Evolutionary conservation across 2,329 filamentous ascomycete species (phyloP).

Genomic region (Xylaria multiplex): DNA sequence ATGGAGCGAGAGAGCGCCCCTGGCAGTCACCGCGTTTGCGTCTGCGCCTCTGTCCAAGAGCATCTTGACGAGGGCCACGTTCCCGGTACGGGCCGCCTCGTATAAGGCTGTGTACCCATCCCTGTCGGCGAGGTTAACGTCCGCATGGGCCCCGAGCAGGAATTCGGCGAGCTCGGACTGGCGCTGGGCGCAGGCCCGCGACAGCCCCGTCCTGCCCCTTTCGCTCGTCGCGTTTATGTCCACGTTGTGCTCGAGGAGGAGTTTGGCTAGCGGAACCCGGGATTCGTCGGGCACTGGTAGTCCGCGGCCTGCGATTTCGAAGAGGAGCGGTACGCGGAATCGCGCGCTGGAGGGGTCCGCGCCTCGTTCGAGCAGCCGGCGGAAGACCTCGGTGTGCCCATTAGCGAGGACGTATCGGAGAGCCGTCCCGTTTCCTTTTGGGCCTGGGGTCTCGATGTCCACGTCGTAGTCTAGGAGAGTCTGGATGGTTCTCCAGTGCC

Average conservation of each 20-base stretch:
- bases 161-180: constrained; percentile 3
- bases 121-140: constrained; percentile 16
- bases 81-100: not conserved
- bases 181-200: not conserved
- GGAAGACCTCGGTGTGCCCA: constrained; percentile 5
- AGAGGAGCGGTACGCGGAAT: not conserved
- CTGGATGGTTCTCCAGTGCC: constrained; percentile 3
- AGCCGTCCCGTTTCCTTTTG: not conserved
- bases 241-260: constrained; percentile 15
- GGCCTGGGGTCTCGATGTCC: constrained; percentile 7
- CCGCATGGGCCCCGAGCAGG: constrained; percentile 11
- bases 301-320: not conserved
- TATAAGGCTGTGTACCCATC: not conserved
- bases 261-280: constrained; percentile 2
- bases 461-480: constrained; percentile 11
- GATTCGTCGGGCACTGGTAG: not conserved
- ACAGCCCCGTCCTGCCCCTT: not conserved
- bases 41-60: constrained; percentile 19
- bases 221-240: constrained; percentile 18
- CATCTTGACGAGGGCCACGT: not conserved
- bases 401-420: constrained; percentile 1
- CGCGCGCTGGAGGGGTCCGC: not conserved
- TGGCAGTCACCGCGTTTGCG: not conserved
- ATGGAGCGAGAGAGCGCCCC: constrained; percentile 9
- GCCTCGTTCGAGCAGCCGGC: constrained; percentile 1